phyloP scores from a whole-genome alignment of 441 rosid species.

The Bruguiera hainesii region DNA sequence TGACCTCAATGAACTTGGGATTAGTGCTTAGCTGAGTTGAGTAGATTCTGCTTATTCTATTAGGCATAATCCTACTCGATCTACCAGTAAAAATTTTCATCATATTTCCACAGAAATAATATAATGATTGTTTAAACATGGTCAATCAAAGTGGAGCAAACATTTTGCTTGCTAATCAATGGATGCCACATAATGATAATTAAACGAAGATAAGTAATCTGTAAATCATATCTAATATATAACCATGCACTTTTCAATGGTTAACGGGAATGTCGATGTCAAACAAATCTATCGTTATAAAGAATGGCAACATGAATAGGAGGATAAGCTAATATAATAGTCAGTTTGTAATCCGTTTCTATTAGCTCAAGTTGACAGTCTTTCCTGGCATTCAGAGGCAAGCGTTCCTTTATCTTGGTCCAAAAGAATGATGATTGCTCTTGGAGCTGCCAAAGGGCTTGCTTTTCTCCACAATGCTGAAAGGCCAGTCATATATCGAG shows the following conservation, averaged over 20 bases:
- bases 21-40: neutral
- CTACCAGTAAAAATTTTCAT: neutral
- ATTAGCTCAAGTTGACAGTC: conserved; percentile 24
- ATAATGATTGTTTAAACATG: neutral
- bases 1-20: too few species aligned
- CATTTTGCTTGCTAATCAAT: neutral
- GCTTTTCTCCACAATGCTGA: conserved; percentile 98
- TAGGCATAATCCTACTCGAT: neutral
- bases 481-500: conserved; percentile 92
- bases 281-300: neutral
- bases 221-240: too few species aligned
- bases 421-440: conserved; percentile 94
- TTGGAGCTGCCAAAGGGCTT: conserved; percentile 98
- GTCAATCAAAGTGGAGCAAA: neutral
- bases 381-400: conserved; percentile 58
- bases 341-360: conserved; percentile 11
- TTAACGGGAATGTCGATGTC: conserved; percentile 3
- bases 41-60: neutral
- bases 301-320: conserved; percentile 6
- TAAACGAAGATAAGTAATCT: neutral
- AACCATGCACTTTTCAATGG: neutral
- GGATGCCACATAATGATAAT: neutral
- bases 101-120: neutral
- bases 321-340: neutral
- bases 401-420: conserved; percentile 81